Evolutionary conservation across 1,284 basidiomycete species (phyloP), one percentile per base, ranked within the genome.

Genomic region (Moesziomyces antarcticus): DNA sequence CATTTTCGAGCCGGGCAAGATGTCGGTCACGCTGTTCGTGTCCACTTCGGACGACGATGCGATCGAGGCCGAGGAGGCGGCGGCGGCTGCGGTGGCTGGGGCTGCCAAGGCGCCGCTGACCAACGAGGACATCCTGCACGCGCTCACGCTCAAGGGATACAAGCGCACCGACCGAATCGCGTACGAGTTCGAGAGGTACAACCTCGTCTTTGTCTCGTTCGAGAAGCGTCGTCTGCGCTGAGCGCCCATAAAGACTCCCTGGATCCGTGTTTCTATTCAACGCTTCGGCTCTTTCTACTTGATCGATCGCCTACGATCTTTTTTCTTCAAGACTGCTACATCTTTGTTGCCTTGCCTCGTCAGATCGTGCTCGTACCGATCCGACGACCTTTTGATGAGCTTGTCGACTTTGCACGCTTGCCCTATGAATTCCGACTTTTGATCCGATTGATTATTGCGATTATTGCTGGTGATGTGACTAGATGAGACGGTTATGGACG

Each of bases 151-250:
- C 41, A 53, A 58, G 14, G 73, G 77, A 5, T 88, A 87, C 79
- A 84, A 83, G 77, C 88, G 94, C 74, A 96, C 92, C 58, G 96
- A 98, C 86, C 92, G 97, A 84, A 99, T 99, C 85, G 93, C 96
- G 82, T 99, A 99, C 87, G 94, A 97, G 85, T 95, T 98, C 84
- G 93, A 93, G 54, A 93, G 92, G 53, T 99, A 98, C 85, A 93
- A 96, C 85, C 87, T 98, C 69, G 92, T 94, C 40, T 98, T 84
- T 75, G 65, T 80, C 46, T 47, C 35, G 21, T 76, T 73, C 46
- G 73, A 76, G 37, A 70, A 69, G 57, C 42, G 71, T 6, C 50
- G 54, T 21, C 25, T 37, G 25, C 56, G 45, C 49, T 64, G 3
- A 30, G 10, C 43, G n/a, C 13, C 24, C 20, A 20, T 24, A 21